phyloP scores from a whole-genome alignment of 73 alveolate genomes.

The Breviolum minutum region DNA sequence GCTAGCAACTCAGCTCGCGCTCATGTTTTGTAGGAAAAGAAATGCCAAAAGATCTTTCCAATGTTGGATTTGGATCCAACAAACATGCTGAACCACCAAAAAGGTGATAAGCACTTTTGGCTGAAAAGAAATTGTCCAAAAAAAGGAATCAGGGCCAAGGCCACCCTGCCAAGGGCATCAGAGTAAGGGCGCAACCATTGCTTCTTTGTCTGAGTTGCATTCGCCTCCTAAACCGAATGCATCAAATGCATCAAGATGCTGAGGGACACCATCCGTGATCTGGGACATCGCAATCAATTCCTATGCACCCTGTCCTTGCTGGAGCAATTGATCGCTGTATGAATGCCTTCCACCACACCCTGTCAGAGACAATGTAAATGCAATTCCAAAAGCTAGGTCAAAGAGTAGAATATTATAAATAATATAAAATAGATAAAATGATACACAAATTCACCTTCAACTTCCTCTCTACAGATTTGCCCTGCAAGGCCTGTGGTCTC shows the following conservation, averaged over 20 bases:
- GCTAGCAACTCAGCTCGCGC: not conserved
- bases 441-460: not conserved
- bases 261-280: not conserved
- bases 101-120: too few species aligned
- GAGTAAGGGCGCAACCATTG: constrained; percentile 4
- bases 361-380: not conserved
- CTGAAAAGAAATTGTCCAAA: too few species aligned
- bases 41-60: too few species aligned
- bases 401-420: too few species aligned
- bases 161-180: not conserved
- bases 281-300: not conserved
- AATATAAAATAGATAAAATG: not conserved
- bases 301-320: not conserved
- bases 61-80: too few species aligned
- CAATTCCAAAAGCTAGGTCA: not conserved
- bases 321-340: not conserved
- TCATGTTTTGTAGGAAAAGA: too few species aligned
- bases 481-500: constrained; percentile 29
- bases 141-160: not conserved
- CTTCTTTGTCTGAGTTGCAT: constrained; percentile 33
- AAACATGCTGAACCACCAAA: too few species aligned
- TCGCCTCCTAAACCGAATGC: not conserved
- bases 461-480: not conserved
- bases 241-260: not conserved
- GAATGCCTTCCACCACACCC: constrained; percentile 40